phyloP scores from a whole-genome alignment of 345 rosid genomes.

The Brassica rapa region DNA sequence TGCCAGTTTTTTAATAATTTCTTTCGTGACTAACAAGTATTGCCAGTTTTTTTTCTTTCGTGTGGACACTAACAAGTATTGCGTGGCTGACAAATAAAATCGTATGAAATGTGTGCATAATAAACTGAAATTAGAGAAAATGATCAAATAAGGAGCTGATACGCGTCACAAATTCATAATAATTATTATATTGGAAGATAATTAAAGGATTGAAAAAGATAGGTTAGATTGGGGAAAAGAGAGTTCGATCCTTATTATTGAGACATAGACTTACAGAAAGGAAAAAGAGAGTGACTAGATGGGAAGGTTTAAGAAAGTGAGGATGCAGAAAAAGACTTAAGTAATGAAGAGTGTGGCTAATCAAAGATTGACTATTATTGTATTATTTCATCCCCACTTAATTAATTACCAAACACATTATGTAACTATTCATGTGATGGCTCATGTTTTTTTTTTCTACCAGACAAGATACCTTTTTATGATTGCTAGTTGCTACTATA shows the following conservation, averaged over 20 bases:
- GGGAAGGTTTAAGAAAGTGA: conserved; percentile 7
- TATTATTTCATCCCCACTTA: conserved; percentile 8
- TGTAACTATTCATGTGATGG: neutral
- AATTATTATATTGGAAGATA: conserved; percentile 8
- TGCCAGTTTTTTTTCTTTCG: neutral
- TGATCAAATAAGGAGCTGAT: neutral
- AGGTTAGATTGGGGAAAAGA: conserved; percentile 25
- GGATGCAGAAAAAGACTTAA: neutral
- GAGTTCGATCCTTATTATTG: conserved; percentile 31
- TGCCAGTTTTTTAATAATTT: neutral
- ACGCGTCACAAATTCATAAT: neutral
- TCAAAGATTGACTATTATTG: conserved; percentile 29
- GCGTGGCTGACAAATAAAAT: neutral
- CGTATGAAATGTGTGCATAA: neutral
- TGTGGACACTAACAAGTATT: neutral
- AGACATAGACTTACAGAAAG: conserved; percentile 23
- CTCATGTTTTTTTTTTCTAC: neutral
- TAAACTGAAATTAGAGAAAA: neutral
- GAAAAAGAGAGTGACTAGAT: conserved; percentile 3
- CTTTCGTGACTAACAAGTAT: too few species aligned
- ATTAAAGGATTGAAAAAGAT: conserved; percentile 17
- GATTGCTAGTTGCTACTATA: neutral
- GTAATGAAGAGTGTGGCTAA: conserved; percentile 31
- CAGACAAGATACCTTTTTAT: neutral
- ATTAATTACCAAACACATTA: neutral